A percentile compares a stretch with the other conserved stretches of the same genome.
phyloP scores from a whole-genome alignment of 257 asterid species.

The Solanum microdontum region DNA sequence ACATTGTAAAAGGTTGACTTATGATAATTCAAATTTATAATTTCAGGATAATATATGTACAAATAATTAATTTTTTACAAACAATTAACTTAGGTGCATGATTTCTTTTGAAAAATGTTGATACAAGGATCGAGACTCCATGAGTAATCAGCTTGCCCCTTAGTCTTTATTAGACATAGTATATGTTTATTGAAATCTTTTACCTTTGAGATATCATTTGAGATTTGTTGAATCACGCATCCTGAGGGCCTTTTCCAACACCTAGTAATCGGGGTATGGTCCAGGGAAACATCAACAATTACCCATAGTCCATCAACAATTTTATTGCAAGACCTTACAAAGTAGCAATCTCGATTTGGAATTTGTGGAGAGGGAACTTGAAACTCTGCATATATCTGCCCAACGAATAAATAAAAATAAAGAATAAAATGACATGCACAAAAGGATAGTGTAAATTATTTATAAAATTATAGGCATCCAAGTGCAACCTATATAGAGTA shows the following conservation, averaged over 20 bases:
- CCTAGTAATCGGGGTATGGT: neutral
- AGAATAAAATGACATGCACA: neutral
- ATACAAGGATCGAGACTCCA: too few species aligned
- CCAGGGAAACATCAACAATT: conserved; percentile 44
- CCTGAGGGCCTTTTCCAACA: conserved; percentile 57
- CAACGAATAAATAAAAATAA: neutral
- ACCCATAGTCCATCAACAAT: conserved; percentile 33
- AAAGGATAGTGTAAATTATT: neutral
- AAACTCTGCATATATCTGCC: conserved; percentile 40
- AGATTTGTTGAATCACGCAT: conserved; percentile 31
- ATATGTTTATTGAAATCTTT: neutral
- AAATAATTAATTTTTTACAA: neutral
- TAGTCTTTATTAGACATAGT: too few species aligned
- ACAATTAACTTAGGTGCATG: neutral
- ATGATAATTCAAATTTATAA: neutral
- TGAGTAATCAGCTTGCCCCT: too few species aligned
- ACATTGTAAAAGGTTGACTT: neutral
- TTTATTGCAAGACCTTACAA: conserved; percentile 24
- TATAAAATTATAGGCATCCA: neutral
- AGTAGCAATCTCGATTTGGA: conserved; percentile 34
- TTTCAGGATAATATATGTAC: neutral
- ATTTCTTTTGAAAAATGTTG: neutral
- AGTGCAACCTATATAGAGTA: neutral
- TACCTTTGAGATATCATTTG: conserved; percentile 41
- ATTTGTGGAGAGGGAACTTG: conserved; percentile 39